Base-by-base conservation (phyloP, 1,284 basidiomycete species). In the Limonomyces culmigenus region DNA sequence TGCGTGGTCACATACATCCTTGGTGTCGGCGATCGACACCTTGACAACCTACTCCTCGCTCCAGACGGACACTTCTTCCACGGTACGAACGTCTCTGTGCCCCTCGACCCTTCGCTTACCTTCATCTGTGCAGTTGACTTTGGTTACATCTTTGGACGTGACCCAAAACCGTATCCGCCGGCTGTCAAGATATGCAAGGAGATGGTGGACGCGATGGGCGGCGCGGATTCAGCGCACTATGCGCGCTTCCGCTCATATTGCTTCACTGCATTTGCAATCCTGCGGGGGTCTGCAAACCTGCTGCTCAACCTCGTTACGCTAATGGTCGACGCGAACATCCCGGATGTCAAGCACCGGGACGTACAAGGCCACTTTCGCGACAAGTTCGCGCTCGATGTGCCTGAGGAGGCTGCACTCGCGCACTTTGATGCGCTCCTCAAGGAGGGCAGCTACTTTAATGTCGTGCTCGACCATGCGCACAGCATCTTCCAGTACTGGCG, bases 171-270 rank as follows among this genome's bases (percentile, higher is more conserved):
- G 0, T 96, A 95, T 51, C 91, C 95, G 3, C 95, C 95, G 1
- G 86, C 91, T 1, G 91, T 98, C 47, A 99, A 99, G 56, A 85
- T 99, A 19, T 95, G 91, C 59, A 93, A 95, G 48, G 95, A 98
- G 53, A 99, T 98, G 95, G 89, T 98, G 1, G 95, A 99, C 50
- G 92, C 85, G 5, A 96, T 99, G 92, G 95, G 95, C 13, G 93
- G 95, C 25, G 72, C 84, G n/a, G 69, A 81, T 50, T 91, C 91
- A 3, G 66, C 78, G 13, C 89, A 95, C 52, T 95, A 98, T 54
- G 71, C 75, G 18, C 78, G 91, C 25, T 99, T 99, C 74, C 92
- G 93, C 57, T 83, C 77, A 43, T 79, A 95, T 45, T 95, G 89
- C 55, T 91, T 92, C 54, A 97, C 92, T 3, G 93, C 91, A 0